Evolutionary conservation across 2,329 filamentous ascomycete species (phyloP), one percentile per base, ranked within the genome.

Genomic region (Scytalidium lignicola): DNA sequence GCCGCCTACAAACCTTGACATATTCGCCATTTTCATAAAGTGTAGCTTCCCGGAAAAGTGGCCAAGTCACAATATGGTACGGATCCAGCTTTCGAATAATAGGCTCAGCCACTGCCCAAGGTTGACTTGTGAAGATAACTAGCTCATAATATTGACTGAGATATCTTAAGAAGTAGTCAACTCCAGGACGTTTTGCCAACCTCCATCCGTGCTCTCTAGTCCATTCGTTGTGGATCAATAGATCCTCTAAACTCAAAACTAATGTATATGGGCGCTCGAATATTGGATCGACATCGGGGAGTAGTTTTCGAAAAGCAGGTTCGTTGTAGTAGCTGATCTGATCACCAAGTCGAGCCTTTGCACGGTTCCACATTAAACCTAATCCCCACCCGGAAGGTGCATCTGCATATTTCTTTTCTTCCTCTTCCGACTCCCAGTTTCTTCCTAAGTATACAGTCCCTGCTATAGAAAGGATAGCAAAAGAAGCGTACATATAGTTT

Each of bases 91-190:
- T 99, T 62, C 89, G 84, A 57, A 96, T 82, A 46, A 99, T 79
- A 20, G 90, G 89, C 59, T 96, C 90, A 22, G 85, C 92, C 65
- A 89, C 86, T 63, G 83, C 84, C 62, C 84, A 89, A 1, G 92
- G 90, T 43, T 93, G 85, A 37, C 82, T 88, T 26, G 93, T 99
- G 73, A 97, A 99, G 56, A 99, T 82, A 46, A 97, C 93, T 48
- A 99, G 77, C 69, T 99, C 93, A 66, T 96, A 99, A 77, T 99
- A 97, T 69, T 96, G 91, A 70, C 88, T 92, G 44, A 99, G 79
- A 68, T 99, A 99, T 64, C 89, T 88, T 55, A 99, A 74, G 74
- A 99, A 99, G 74, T 99, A 99, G 72, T 99, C 93, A 53, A 95
- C 81, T 42, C 93, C 93, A 29, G 93, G 93, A 44, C 93, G 82